Evolutionary conservation across 2,329 filamentous ascomycete genomes (phyloP), one percentile per base, ranked within the genome.

Genomic region (Colletotrichum salicis): DNA sequence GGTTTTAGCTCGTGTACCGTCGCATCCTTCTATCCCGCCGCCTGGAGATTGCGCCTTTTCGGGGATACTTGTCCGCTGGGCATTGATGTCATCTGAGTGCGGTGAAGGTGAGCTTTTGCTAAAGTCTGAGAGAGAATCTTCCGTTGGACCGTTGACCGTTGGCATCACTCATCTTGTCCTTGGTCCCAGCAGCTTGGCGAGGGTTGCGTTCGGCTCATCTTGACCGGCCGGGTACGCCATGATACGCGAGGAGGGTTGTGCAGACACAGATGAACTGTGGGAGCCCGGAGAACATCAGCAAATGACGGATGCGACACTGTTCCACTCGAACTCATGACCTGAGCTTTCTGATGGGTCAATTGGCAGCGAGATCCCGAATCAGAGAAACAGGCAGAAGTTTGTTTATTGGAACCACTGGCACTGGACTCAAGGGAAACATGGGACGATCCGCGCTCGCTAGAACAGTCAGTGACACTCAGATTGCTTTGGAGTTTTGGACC

Each of bases 1-100:
- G 70, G 70, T 70, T 72, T 71, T 64, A 64, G 70, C 70, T 60
- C 60, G 52, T 13, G 55, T 48, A 64, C 54, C 69, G 69, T 69
- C 65, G 70, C 60, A 72, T 72, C 65, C 65, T 70, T 56, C 59
- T 52, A 29, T 60, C 48, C 64, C 70, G 60, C 59, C 54, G 33
- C 56, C 70, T 69, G 55, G 65, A 60, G 31, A 58, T 60, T 54
- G 56, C 48, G 35, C 70, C 31, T 1, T 41, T 64, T 64, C 57
- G 59, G 31, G 48, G 66, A 31, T 22, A 15, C 54, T 41, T n/a
- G 55, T 6, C 29, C 55, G 45, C 29, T 56, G 52, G 29, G 31
- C 19, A 22, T 61, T 70, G 70, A 70, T 72, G 65, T 64, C 70
- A 72, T 61, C 27, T 64, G 35, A 59, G 55, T 70, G 54, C 66